Conservation (phyloP, 169 alveolate genomes). For the Theileria orientalis region DNA sequence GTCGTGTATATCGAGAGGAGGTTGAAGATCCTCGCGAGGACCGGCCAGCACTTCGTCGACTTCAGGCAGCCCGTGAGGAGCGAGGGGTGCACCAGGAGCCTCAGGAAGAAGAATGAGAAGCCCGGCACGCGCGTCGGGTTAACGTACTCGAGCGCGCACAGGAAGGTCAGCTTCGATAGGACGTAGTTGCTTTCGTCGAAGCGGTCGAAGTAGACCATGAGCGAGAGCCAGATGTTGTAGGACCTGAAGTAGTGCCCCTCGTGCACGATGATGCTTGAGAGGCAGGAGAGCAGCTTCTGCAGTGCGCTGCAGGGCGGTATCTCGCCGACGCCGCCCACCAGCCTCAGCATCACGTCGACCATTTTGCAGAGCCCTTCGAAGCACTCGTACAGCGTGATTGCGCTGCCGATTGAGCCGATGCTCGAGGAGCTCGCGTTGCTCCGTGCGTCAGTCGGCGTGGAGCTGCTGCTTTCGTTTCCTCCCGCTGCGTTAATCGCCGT, state of each 20-base stretch:
- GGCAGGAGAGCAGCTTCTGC: constrained; percentile 78
- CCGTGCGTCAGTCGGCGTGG: neutral
- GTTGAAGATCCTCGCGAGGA: constrained; percentile 68
- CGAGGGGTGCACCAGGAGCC: constrained; percentile 87
- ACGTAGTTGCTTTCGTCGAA: constrained; percentile 65
- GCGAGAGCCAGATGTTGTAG: constrained; percentile 68
- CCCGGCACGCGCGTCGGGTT: constrained; percentile 93
- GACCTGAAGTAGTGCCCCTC: constrained; percentile 74
- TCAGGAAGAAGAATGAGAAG: constrained; percentile 95
- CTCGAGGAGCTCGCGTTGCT: neutral
- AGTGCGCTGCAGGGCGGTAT: constrained; percentile 82
- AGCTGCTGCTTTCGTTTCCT: neutral
- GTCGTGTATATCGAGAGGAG: constrained; percentile 62
- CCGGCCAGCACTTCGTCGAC: constrained; percentile 74
- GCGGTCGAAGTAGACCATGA: constrained; percentile 73
- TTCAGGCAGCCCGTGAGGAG: constrained; percentile 84
- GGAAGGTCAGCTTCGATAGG: constrained; percentile 70
- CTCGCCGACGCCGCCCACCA: constrained; percentile 80
- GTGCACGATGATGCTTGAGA: constrained; percentile 74
- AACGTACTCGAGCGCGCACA: constrained; percentile 68
- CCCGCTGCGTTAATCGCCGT: neutral
- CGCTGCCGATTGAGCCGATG: neutral
- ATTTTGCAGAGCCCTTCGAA: constrained; percentile 80
- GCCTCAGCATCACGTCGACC: constrained; percentile 81
- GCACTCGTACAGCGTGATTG: constrained; percentile 40